phyloP scores from a whole-genome alignment of 23 red algal genomes.

The Gracilaria domingensis region DNA sequence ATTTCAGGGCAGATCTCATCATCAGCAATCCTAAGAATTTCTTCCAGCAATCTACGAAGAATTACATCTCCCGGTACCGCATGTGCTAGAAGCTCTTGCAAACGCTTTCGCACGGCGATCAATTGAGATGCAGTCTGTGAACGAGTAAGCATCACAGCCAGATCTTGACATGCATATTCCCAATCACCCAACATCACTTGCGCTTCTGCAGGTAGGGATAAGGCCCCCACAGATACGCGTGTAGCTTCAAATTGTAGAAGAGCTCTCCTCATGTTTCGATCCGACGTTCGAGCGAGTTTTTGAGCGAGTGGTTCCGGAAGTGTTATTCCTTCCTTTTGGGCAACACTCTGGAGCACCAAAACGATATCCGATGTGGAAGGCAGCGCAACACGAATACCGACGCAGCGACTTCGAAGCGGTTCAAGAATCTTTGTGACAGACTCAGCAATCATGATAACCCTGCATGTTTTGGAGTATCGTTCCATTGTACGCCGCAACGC shows the following conservation, averaged over 20 bases:
- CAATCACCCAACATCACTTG: constrained; percentile 81
- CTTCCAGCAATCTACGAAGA: constrained; percentile 63
- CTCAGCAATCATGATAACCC: constrained; percentile 92
- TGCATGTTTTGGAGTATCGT: constrained; percentile 92
- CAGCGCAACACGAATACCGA: constrained; percentile 83
- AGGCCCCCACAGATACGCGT: constrained; percentile 44
- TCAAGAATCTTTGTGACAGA: constrained; percentile 83
- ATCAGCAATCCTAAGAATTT: constrained; percentile 82
- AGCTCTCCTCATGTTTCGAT: constrained; percentile 85
- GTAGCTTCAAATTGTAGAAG: constrained; percentile 85
- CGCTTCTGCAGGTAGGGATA: constrained; percentile 27
- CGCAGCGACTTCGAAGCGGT: constrained; percentile 92
- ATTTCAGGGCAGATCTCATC: constrained; percentile 79
- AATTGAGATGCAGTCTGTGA: constrained; percentile 79
- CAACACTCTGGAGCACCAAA: constrained; percentile 63
- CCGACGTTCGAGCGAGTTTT: constrained; percentile 38
- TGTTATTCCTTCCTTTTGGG: constrained; percentile 51
- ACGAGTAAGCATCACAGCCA: constrained; percentile 73
- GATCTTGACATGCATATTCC: constrained; percentile 83
- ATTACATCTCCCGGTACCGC: constrained; percentile 90
- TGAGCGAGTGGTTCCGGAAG: constrained; percentile 51
- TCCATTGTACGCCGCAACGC: constrained; percentile 98
- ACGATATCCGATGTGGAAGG: constrained; percentile 64
- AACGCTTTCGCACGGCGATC: constrained; percentile 73
- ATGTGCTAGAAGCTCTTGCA: constrained; percentile 91